These are phyloP conservation scores for Zelopaecilomyces penicillatus DNA, from an alignment of 2,329 filamentous ascomycete species.

Conservation along the genomic window DNA sequence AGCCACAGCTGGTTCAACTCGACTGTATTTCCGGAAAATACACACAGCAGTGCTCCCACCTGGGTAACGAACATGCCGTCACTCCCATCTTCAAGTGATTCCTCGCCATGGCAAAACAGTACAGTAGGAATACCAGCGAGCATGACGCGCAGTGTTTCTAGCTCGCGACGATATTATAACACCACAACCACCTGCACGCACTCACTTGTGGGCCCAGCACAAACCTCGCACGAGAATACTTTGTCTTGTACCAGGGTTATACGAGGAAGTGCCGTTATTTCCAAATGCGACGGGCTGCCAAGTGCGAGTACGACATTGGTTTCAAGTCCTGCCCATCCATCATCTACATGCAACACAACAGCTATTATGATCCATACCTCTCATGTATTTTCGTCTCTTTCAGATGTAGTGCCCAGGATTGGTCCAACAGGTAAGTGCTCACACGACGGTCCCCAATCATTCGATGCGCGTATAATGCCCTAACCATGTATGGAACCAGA, in stretches of 20 bases:
- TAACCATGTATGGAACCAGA: background rate
- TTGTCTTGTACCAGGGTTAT: slow-evolving; percentile 1
- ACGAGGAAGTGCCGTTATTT: slow-evolving; percentile 3
- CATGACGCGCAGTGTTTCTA: background rate
- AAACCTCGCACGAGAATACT: too few relatives aligned
- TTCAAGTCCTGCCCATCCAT: slow-evolving; percentile 7
- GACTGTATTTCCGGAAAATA: too few relatives aligned
- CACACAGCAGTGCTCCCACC: too few relatives aligned
- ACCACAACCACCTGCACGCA: slow-evolving; percentile 8
- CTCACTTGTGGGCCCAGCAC: slow-evolving; percentile 3
- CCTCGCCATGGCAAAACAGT: background rate
- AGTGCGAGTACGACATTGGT: slow-evolving; percentile 1
- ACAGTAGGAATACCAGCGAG: background rate
- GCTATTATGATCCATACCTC: slow-evolving; percentile 8
- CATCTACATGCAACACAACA: slow-evolving; percentile 17
- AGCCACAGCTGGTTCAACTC: too few relatives aligned
- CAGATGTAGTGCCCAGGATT: too few relatives aligned
- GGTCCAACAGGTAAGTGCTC: too few relatives aligned
- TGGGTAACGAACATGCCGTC: too few relatives aligned
- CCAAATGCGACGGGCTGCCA: background rate
- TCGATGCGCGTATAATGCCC: too few relatives aligned
- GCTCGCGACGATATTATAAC: slow-evolving; percentile 5
- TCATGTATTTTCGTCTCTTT: background rate
- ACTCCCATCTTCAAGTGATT: too few relatives aligned
- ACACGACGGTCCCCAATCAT: too few relatives aligned